phyloP scores from a whole-genome alignment of 208 protist species.

The Trichomonas gallinae region DNA sequence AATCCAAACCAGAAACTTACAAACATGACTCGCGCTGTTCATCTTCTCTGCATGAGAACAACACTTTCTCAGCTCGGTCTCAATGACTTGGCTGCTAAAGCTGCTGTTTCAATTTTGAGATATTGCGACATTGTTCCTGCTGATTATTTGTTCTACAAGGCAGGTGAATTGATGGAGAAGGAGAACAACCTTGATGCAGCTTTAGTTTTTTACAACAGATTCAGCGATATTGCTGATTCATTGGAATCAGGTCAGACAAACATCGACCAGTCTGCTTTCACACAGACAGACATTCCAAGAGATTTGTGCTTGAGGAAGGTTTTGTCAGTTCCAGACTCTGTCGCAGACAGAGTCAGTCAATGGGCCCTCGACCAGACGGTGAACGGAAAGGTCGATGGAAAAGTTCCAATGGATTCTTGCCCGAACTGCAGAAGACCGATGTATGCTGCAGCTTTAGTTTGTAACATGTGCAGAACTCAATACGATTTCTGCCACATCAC shows the following conservation, averaged over 20 bases:
- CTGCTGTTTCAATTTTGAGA: background rate
- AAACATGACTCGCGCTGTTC: background rate
- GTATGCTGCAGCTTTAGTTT: background rate
- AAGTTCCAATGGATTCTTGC: background rate
- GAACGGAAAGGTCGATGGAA: background rate
- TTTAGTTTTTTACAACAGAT: background rate
- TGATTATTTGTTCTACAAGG: constrained; percentile 7
- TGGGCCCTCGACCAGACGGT: background rate
- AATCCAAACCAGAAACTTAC: background rate
- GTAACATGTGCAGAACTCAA: background rate
- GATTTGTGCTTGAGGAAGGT: background rate
- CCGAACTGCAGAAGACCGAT: background rate
- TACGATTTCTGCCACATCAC: background rate
- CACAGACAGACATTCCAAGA: background rate
- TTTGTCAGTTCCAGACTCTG: background rate
- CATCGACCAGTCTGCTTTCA: background rate
- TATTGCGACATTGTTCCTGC: background rate
- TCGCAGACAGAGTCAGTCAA: background rate
- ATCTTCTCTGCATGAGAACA: background rate
- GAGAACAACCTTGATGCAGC: background rate
- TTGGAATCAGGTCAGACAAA: background rate
- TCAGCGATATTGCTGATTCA: background rate
- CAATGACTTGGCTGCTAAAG: background rate
- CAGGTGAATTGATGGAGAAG: background rate
- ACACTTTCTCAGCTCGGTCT: background rate